A percentile compares a stretch with the other conserved stretches of the same genome.
Evolutionary conservation across 805 yeast species (phyloP).

Genomic region (Teunomyces aglyptinius): DNA sequence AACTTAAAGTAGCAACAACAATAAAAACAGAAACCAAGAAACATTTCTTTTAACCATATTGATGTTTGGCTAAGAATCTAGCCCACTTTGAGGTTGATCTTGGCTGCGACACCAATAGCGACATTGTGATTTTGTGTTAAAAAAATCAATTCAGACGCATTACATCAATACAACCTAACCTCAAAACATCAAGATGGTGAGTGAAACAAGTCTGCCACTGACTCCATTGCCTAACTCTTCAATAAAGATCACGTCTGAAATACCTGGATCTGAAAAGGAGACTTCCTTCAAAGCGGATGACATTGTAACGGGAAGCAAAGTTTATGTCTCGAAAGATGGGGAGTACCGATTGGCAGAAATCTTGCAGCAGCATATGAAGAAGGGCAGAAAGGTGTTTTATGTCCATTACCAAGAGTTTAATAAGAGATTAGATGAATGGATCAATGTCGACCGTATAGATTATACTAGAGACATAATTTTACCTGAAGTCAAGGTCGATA

Average conservation of each 20-base stretch:
- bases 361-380: conserved; percentile 68
- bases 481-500: conserved; percentile 59
- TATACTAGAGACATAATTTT: conserved; percentile 63
- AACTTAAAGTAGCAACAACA: no score
- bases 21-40: no score
- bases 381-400: conserved; percentile 78
- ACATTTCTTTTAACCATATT: no score
- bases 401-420: conserved; percentile 94
- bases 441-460: conserved; percentile 68
- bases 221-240: neutral
- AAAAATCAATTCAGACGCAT: neutral
- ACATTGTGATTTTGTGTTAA: neutral
- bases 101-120: neutral
- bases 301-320: conserved; percentile 74
- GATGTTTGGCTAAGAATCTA: no score
- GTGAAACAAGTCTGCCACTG: conserved; percentile 4
- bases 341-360: conserved; percentile 83
- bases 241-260: neutral
- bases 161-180: neutral
- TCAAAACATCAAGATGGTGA: neutral
- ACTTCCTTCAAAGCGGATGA: conserved; percentile 40
- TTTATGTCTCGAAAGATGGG: conserved; percentile 77
- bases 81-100: no score
- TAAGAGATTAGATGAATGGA: conserved; percentile 97
- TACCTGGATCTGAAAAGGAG: conserved; percentile 1